Evolutionary conservation across 495 filamentous ascomycete genomes (phyloP).

Genomic region (Lindgomyces ingoldianus): DNA sequence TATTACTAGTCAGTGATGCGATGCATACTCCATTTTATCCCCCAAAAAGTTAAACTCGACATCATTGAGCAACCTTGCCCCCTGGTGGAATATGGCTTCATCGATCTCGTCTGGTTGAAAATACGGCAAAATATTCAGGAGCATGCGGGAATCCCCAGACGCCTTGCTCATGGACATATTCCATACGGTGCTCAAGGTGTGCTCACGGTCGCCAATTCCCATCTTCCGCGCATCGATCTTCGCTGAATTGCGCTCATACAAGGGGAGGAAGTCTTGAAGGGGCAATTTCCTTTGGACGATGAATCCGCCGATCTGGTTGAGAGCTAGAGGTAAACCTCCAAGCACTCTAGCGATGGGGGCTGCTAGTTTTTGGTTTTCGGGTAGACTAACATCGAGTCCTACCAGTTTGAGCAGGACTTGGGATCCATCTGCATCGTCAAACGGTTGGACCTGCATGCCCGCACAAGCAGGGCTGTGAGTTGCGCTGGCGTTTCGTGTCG

Average conservation of each 20-base stretch:
- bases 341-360: constrained; percentile 28
- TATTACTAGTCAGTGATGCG: not conserved
- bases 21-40: constrained; percentile 23
- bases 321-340: constrained; percentile 39
- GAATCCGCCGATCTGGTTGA: constrained; percentile 40
- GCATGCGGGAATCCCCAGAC: constrained; percentile 16
- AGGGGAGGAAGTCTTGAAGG: constrained; percentile 35
- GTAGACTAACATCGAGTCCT: constrained; percentile 16
- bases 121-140: constrained; percentile 37
- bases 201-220: constrained; percentile 30
- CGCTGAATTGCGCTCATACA: constrained; percentile 39
- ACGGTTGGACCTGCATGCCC: constrained; percentile 25
- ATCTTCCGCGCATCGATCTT: constrained; percentile 38
- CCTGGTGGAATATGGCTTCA: constrained; percentile 32
- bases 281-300: constrained; percentile 30
- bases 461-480: constrained; percentile 19
- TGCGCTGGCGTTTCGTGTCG: constrained; percentile 28
- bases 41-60: constrained; percentile 6
- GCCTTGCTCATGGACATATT: constrained; percentile 25
- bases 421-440: constrained; percentile 19
- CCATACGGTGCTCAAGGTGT: constrained; percentile 41
- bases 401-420: constrained; percentile 25
- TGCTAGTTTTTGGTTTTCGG: not conserved
- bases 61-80: constrained; percentile 2
- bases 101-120: constrained; percentile 40